These are phyloP conservation scores for Leavenworthia alabamica DNA, from an alignment of 345 rosid species.

Conservation along the genomic window DNA sequence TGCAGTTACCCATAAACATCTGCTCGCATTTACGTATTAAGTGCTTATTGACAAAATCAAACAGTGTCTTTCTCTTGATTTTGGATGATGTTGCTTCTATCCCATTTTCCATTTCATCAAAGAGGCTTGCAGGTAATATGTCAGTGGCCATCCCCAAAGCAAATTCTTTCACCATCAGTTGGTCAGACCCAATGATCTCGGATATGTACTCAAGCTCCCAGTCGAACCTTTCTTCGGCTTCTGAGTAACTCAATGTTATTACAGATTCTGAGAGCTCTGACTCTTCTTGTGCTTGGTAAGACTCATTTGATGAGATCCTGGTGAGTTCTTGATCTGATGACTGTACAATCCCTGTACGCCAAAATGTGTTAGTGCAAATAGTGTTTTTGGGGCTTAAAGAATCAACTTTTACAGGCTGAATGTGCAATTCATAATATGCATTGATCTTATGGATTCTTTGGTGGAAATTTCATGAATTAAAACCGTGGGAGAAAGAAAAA, in stretches of 20 bases:
- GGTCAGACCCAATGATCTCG: conserved; percentile 39
- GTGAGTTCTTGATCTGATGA: conserved; percentile 21
- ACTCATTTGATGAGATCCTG: conserved; percentile 30
- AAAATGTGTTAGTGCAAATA: conserved; percentile 2
- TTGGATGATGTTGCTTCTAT: conserved; percentile 39
- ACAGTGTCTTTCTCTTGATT: conserved; percentile 45
- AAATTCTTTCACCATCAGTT: conserved; percentile 38
- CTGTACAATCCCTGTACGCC: conserved; percentile 10
- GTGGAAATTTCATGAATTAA: neutral
- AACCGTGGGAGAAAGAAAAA: neutral
- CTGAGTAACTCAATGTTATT: conserved; percentile 25
- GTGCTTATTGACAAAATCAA: conserved; percentile 50
- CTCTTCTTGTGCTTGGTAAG: conserved; percentile 29
- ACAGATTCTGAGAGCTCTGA: conserved; percentile 28
- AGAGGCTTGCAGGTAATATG: conserved; percentile 37
- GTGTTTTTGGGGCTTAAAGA: neutral
- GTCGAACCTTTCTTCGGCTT: conserved; percentile 24
- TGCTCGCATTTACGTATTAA: conserved; percentile 34
- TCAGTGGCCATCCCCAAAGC: conserved; percentile 35
- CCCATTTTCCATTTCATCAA: conserved; percentile 43
- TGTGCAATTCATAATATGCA: neutral
- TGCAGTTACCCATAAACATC: conserved; percentile 42
- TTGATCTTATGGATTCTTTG: neutral
- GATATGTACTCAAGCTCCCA: conserved; percentile 62
- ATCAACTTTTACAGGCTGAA: conserved; percentile 2